Evolutionary conservation across 257 asterid genomes (phyloP), one percentile per base, ranked within the genome.

Genomic region (Solanum sitiens): DNA sequence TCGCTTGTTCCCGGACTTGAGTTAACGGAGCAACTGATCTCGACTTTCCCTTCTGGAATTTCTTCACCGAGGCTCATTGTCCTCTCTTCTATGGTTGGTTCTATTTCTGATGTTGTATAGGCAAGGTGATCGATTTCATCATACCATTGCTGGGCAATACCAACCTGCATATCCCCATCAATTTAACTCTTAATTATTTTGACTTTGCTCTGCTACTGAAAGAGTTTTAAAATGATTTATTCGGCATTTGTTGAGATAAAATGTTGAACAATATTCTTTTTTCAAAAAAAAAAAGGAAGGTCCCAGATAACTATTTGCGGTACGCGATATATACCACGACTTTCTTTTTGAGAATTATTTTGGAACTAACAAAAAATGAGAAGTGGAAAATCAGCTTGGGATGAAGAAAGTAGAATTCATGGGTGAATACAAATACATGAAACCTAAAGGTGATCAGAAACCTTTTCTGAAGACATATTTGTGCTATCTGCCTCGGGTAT

Each of bases 1-100:
- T 96, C 98, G 33, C 99, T 95, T 88, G 98, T 94, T 90, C 99
- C 98, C 6, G 99, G 99, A 89, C 99, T 97, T 20, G 95, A 92
- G 91, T 93, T 92, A 87, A 95, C 85, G 18, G 93, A 91, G 93
- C 96, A 93, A 84, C 88, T 91, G 84, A 97, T 90, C 68, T 94
- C 83, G 59, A 91, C 89, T 88, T 87, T 93, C 85, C 92, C 93
- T 23, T 94, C 95, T 83, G 89, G 91, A 86, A 88, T 86, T 85
- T 89, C 92, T 42, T 88, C 91, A 68, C 8, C 72, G 15, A 44
- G 35, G 67, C 65, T 74, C 50, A 27, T 83, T 45, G 50, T 92
- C 86, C 84, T 91, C 79, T 89, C 91, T 88, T 85, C 89, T 83
- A 39, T 27, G 63, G 86, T 85, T 27, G 90, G 65, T 86, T 90